Evolutionary conservation across 2,329 filamentous ascomycete species (phyloP).

Genomic region (Stagonosporopsis vannaccii): DNA sequence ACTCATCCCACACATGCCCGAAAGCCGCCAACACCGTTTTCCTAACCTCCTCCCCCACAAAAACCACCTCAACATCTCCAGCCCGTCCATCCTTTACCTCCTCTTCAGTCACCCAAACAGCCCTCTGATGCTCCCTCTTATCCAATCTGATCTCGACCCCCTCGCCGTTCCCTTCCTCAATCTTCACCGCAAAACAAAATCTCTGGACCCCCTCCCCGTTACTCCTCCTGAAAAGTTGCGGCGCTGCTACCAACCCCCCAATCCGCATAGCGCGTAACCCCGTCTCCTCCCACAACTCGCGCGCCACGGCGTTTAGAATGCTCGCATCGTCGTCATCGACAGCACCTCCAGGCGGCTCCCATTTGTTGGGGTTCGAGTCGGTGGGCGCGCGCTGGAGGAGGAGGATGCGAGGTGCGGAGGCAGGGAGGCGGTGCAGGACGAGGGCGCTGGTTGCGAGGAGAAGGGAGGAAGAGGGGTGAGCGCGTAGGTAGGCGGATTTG

Average conservation of each 20-base stretch:
- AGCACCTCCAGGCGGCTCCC: slow-evolving; percentile 61
- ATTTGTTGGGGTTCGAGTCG: slow-evolving; percentile 56
- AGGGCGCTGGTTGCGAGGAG: slow-evolving; percentile 9
- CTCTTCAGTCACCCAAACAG: slow-evolving; percentile 7
- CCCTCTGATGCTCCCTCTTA: slow-evolving; percentile 5
- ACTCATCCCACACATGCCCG: not conserved
- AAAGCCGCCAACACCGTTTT: slow-evolving; percentile 4
- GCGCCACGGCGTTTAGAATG: slow-evolving; percentile 54
- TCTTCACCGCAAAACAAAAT: slow-evolving; percentile 2
- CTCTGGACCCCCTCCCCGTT: slow-evolving; percentile 8
- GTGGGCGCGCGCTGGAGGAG: slow-evolving; percentile 57
- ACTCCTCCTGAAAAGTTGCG: slow-evolving; percentile 11
- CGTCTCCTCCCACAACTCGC: slow-evolving; percentile 60
- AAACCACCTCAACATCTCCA: not conserved
- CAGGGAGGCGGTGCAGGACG: not conserved
- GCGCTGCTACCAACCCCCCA: slow-evolving; percentile 5
- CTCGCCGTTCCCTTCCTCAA: not conserved
- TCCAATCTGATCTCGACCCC: not conserved
- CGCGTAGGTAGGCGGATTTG: not conserved
- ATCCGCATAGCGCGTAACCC: slow-evolving; percentile 49
- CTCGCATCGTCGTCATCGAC: slow-evolving; percentile 53
- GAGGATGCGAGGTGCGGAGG: slow-evolving; percentile 46
- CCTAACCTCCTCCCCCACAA: not conserved
- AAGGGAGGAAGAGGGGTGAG: not conserved
- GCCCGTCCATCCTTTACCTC: not conserved